Evolutionary conservation across 495 filamentous ascomycete genomes (phyloP), one percentile per base, ranked within the genome.

Genomic region (Chlorociboria aeruginascens): DNA sequence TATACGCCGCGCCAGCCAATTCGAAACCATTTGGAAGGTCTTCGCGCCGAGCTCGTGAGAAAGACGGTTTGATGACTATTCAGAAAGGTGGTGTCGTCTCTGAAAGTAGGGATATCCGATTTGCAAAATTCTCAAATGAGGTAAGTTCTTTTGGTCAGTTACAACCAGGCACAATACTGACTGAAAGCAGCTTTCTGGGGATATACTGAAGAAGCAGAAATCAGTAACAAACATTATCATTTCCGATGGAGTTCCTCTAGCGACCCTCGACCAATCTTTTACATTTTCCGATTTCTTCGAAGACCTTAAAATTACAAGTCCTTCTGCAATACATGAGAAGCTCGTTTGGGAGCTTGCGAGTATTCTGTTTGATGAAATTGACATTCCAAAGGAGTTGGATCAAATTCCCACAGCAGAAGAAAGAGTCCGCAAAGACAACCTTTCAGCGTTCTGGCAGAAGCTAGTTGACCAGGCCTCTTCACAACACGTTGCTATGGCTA

Each of bases 301-400:
- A 32, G 58, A 66, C 8, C 43, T 47, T n/a, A 49, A 57, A 41
- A 45, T 12, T 40, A 45, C 49, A 53, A 41, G 61, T 54, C 42
- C 46, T 38, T 42, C 62, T 50, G 57, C 46, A 20, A 28, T 20
- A 13, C 72, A 80, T 45, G 82, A 86, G 50, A 74, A 78, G 51
- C 69, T 70, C 10, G 73, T 79, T 9, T 90, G 85, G 85, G 68
- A 78, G 46, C 71, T 96, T 45, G 83, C 85, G n/a, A 80, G 82
- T 42, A 75, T 95, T 29, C 74, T 98, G 14, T 97, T 92, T 59
- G 89, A 95, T 50, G 76, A 83, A 12, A 64, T 84, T 35, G 65
- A 70, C 16, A 65, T 76, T 43, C 60, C 69, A 3, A 57, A 69
- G 12, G 62, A 69, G 7, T 53, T 78, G 13, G 70, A 75, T 7